Evolutionary conservation across 2,329 filamentous ascomycete genomes (phyloP).

Genomic region (Phoma sp.): DNA sequence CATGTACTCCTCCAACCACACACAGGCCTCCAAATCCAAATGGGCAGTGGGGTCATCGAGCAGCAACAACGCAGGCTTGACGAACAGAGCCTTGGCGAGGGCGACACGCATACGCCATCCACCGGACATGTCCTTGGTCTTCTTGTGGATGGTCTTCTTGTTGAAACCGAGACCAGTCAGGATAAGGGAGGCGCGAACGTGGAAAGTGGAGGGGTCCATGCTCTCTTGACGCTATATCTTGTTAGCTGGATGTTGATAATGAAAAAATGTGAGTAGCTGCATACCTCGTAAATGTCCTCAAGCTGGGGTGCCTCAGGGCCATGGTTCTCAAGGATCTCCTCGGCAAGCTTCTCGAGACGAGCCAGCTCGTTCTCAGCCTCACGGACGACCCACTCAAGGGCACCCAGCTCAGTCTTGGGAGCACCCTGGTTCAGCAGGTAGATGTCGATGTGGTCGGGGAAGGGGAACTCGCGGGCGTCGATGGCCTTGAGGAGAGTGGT

Average conservation of each 20-base stretch:
- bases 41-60: slow-evolving; percentile 98
- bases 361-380: slow-evolving; percentile 95
- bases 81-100: slow-evolving; percentile 95
- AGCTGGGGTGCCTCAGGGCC: slow-evolving; percentile 90
- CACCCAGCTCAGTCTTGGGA: slow-evolving; percentile 84
- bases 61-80: slow-evolving; percentile 93
- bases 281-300: slow-evolving; percentile 94
- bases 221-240: slow-evolving; percentile 84
- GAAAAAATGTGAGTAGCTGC: slow-evolving; percentile 40
- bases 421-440: slow-evolving; percentile 98
- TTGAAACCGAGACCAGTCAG: slow-evolving; percentile 99
- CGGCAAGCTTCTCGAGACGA: slow-evolving; percentile 84
- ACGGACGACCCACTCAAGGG: slow-evolving; percentile 94
- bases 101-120: slow-evolving; percentile 99
- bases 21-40: slow-evolving; percentile 98
- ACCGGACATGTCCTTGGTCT: slow-evolving; percentile 99
- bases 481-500: slow-evolving; percentile 97
- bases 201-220: slow-evolving; percentile 98
- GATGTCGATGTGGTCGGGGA: slow-evolving; percentile 96
- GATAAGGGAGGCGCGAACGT: slow-evolving; percentile 94
- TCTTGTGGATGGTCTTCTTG: slow-evolving; percentile 97
- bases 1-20: slow-evolving; percentile 99
- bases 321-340: slow-evolving; percentile 88
- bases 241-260: slow-evolving; percentile 6
- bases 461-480: slow-evolving; percentile 89